Conservation (phyloP, 768 basidiomycete species). For the Termitomyces sp. region DNA sequence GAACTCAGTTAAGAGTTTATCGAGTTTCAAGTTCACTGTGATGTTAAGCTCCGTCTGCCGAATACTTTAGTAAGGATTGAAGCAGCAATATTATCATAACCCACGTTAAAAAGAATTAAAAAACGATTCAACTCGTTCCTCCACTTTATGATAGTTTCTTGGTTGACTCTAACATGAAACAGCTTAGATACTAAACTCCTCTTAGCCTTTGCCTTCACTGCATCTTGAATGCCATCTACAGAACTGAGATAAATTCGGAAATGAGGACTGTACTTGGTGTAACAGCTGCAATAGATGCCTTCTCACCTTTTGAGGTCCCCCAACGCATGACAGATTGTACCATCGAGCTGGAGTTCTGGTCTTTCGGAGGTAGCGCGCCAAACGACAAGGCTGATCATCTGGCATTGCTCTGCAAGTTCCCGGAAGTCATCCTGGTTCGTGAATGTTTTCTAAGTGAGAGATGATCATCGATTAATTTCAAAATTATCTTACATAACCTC, state of each 20-base stretch:
- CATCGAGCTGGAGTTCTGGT: neutral
- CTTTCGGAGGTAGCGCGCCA: constrained; percentile 7
- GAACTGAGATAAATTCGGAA: neutral
- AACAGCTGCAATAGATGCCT: too few relatives aligned
- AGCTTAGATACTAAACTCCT: constrained; percentile 1
- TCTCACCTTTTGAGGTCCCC: neutral
- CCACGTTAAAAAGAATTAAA: constrained; percentile 13
- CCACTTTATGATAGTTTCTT: constrained; percentile 12
- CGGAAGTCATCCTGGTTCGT: constrained; percentile 10
- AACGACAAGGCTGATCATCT: constrained; percentile 11
- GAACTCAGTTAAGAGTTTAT: constrained; percentile 3
- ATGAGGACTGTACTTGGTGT: neutral
- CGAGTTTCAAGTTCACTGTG: constrained; percentile 9
- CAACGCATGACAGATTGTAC: neutral
- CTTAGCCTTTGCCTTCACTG: constrained; percentile 1
- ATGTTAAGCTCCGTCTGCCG: constrained; percentile 9
- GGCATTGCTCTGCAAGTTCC: constrained; percentile 15
- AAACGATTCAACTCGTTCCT: constrained; percentile 6
- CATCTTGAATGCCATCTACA: neutral
- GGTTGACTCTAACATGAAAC: constrained; percentile 13
- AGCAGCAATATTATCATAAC: neutral
- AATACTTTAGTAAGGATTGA: neutral
- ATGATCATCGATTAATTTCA: neutral
- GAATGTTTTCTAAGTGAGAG: constrained; percentile 1
- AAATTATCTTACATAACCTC: neutral